phyloP scores from a whole-genome alignment of 1,139 yeast genomes.

The Yamadazyma taylorii region DNA sequence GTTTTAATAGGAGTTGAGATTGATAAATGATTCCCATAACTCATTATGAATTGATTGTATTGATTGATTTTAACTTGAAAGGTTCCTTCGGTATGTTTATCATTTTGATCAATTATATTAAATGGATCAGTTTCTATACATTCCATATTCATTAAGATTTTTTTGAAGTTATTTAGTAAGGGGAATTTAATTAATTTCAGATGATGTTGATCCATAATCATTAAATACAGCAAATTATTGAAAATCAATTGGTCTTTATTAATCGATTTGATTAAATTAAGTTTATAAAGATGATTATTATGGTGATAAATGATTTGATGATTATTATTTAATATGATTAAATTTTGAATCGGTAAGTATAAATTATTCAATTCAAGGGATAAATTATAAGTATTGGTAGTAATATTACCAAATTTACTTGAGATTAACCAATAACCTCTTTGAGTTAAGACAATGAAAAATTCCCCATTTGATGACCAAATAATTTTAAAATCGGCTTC shows the following conservation, averaged over 20 bases:
- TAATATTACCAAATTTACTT: slow-evolving; percentile 37
- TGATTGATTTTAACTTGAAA: slow-evolving; percentile 22
- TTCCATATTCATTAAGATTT: slow-evolving; percentile 24
- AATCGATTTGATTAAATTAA: slow-evolving; percentile 23
- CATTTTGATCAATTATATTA: neutral
- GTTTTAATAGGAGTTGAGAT: slow-evolving; percentile 38
- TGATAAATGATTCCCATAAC: slow-evolving; percentile 32
- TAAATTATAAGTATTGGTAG: slow-evolving; percentile 29
- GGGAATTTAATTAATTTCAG: slow-evolving; percentile 28
- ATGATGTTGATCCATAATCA: slow-evolving; percentile 22
- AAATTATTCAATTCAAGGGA: slow-evolving; percentile 25
- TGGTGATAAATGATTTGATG: slow-evolving; percentile 22
- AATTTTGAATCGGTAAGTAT: slow-evolving; percentile 25
- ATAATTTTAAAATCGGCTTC: slow-evolving; percentile 7
- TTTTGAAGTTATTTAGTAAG: slow-evolving; percentile 31
- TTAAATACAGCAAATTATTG: slow-evolving; percentile 29
- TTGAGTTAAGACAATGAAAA: slow-evolving; percentile 24
- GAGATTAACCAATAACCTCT: slow-evolving; percentile 34
- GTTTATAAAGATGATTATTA: slow-evolving; percentile 20
- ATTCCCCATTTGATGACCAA: slow-evolving; percentile 44
- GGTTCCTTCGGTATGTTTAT: slow-evolving; percentile 1
- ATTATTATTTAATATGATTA: slow-evolving; percentile 29
- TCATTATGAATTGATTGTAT: slow-evolving; percentile 30
- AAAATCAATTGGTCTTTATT: slow-evolving; percentile 20
- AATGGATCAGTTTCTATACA: slow-evolving; percentile 16